Evolutionary conservation across 306 rosid species (phyloP), one percentile per base, ranked within the genome.

Genomic region (Prosopis cineraria): DNA sequence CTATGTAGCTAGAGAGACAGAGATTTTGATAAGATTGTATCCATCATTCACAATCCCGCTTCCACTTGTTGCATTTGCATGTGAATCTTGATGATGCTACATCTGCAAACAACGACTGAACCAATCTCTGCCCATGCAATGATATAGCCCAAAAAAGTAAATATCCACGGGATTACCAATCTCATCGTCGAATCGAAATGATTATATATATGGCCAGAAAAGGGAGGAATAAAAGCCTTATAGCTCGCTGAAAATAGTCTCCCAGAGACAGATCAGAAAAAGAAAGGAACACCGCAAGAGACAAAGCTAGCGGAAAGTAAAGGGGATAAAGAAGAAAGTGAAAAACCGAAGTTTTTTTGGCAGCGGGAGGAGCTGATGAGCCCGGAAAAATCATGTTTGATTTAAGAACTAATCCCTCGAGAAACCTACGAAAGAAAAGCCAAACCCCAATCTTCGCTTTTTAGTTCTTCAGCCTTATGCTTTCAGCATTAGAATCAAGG

Each of bases 21-120:
- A 36, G 69, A 65, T 19, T 52, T n/a, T 10, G 17, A 20, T 74
- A 50, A 48, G 77, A 47, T 73, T 33, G 36, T 36, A 27, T 78
- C 56, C 43, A 80, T 72, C 56, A 12, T 11, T 59, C 39, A 74
- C 22, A 74, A 48, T 71, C 43, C 8, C 30, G 17, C 70, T 69
- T 29, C 67, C 68, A 62, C 56, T 52, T 63, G 79, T 52, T 71
- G 80, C 78, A 85, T 83, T 81, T 87, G 83, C 86, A 86, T 92
- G 97, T 92, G 97, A 94, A 94, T 94, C 98, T 94, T 94, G 97
- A 89, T 86, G 92, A 89, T 94, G 93, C 98, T 79, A 84, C 98
- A 79, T 85, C 97, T 79, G 97, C 94, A 85, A 94, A 85, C 85
- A 85, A 85, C 96, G 85, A 89, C 97, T 88, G 93, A 76, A n/a